Base-by-base conservation (phyloP, 441 rosid species). In the Croton setiger region DNA sequence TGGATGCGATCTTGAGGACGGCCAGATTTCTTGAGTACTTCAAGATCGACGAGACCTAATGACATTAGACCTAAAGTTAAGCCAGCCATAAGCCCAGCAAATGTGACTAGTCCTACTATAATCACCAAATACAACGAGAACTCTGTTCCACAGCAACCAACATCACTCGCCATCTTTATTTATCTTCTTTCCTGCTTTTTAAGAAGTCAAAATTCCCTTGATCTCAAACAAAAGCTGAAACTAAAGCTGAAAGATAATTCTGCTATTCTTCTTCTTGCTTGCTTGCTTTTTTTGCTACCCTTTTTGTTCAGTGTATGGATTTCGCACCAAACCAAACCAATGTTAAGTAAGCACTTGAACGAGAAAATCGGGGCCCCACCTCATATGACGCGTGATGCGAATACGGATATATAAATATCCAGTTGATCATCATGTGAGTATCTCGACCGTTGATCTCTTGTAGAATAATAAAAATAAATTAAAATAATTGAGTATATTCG, bases 51-150 rank as follows among this genome's bases (percentile, higher is more conserved):
- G 56, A 93, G 90, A 45, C 89, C 97, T 7, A 91, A 82, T 63
- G 98, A 93, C 97, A 94, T 91, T 79, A 94, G 96, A 59, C 96
- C 98, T 0, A 91, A 91, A 0, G 98, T 94, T n/a, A 94, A 65
- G 31, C 98, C 98, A 23, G 98, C 96, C 97, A 94, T 91, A 57
- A 94, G 74, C 0, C 97, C 98, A n/a, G 96, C 97, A 75, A 91
- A 94, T 18, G 76, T 8, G 7, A 94, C 98, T 31, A 91, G 79
- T 21, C 90, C 92, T 45, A 81, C 74, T 60, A 77, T 84, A 39
- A 72, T 73, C 51, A 90, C 52, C 45, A 94, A 49, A 77, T 64
- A 80, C 23, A 90, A 20, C 39, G 3, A 79, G 76, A 91, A 93
- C 70, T 64, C 21, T 0, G 83, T 60, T 60, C 78, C 82, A 44